These are phyloP conservation scores for Pythium graminicola DNA, from an alignment of 352 stramenopile species.

Conservation along the genomic window DNA sequence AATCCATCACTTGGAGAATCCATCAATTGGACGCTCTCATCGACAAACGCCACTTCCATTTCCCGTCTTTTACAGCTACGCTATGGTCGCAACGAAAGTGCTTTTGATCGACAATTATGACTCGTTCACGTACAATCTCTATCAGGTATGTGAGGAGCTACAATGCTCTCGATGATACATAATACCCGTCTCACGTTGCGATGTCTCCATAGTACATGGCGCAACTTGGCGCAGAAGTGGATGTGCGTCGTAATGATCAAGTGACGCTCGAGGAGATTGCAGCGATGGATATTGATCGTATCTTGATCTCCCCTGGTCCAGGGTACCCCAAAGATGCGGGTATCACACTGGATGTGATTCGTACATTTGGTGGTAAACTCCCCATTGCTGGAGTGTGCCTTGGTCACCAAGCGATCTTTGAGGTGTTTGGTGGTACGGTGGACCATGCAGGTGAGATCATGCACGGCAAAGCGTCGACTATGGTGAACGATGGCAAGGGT, in stretches of 20 bases:
- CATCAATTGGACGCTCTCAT: background rate
- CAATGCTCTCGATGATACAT: background rate
- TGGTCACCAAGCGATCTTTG: conserved; percentile 82
- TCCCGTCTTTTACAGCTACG: background rate
- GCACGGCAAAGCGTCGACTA: conserved; percentile 82
- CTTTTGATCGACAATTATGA: conserved; percentile 89
- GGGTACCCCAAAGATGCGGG: conserved; percentile 77
- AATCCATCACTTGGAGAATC: too few species aligned
- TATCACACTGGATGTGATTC: conserved; percentile 80
- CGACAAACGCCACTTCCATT: conserved; percentile 4
- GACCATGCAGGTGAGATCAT: conserved; percentile 83
- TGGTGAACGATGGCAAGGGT: conserved; percentile 78
- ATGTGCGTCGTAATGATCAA: conserved; percentile 79
- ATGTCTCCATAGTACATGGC: conserved; percentile 60
- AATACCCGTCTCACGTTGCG: background rate
- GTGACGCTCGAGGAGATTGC: conserved; percentile 77
- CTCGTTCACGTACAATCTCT: conserved; percentile 90
- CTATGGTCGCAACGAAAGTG: conserved; percentile 53
- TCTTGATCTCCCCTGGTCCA: conserved; percentile 84
- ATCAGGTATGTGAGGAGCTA: conserved; percentile 38
- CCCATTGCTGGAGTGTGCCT: conserved; percentile 83
- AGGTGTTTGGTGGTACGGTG: conserved; percentile 83
- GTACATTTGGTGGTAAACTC: conserved; percentile 70
- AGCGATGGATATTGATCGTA: conserved; percentile 69
- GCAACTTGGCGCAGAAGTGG: conserved; percentile 69